phyloP scores from a whole-genome alignment of 768 basidiomycete species.

The Suillus fuscotomentosus region DNA sequence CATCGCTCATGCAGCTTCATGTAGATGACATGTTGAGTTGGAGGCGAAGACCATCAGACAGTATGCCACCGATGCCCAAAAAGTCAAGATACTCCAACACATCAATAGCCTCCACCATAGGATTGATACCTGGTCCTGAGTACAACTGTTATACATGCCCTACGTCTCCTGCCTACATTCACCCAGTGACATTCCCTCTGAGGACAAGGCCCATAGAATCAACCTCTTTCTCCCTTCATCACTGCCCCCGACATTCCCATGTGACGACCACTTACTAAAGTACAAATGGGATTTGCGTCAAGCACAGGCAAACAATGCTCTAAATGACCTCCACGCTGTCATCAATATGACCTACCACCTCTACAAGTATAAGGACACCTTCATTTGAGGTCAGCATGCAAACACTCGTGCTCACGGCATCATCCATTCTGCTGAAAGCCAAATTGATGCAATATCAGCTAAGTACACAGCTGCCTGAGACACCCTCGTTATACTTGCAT shows the following conservation, averaged over 20 bases:
- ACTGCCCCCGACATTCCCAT: not conserved
- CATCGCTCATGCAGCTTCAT: too few species aligned
- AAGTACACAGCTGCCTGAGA: not conserved
- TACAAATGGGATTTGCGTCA: too few species aligned
- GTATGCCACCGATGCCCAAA: not conserved
- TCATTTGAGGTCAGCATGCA: not conserved
- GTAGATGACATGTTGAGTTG: not conserved
- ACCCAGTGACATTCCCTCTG: not conserved
- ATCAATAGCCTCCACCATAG: not conserved
- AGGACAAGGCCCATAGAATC: not conserved
- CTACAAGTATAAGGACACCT: not conserved
- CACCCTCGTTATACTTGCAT: not conserved
- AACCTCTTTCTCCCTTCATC: not conserved
- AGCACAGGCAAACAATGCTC: too few species aligned
- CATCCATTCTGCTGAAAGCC: not conserved
- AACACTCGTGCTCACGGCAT: not conserved
- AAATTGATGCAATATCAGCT: not conserved
- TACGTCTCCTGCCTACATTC: not conserved
- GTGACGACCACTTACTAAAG: not conserved
- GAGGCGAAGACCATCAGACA: not conserved
- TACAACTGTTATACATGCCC: not conserved
- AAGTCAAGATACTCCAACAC: not conserved
- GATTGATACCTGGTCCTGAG: not conserved
- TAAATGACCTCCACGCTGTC: not conserved
- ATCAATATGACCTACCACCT: conserved; percentile 1